Evolutionary conservation across 345 rosid species (phyloP).

Genomic region (Litchi chinensis): DNA sequence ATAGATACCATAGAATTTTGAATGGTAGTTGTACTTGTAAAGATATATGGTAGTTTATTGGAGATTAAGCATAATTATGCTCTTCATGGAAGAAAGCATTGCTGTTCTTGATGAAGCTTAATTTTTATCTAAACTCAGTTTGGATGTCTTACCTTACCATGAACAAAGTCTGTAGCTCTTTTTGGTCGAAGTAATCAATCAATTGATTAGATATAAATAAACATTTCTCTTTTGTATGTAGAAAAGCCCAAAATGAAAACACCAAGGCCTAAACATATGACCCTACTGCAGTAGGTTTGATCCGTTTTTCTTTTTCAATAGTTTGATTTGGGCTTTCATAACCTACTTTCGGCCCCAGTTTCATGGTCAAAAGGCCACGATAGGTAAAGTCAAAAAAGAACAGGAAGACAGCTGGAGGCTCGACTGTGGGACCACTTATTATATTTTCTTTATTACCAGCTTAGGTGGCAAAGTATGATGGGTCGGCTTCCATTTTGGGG

Average conservation of each 20-base stretch:
- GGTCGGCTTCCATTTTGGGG: neutral
- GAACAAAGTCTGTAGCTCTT: too few relatives aligned
- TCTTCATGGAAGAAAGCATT: too few relatives aligned
- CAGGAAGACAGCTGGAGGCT: neutral
- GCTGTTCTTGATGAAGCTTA: too few relatives aligned
- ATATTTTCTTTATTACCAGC: neutral
- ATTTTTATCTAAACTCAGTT: too few relatives aligned
- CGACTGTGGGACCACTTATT: neutral
- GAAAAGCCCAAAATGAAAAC: neutral
- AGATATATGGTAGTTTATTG: constrained; percentile 38
- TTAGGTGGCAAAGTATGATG: neutral
- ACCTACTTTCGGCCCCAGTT: too few relatives aligned
- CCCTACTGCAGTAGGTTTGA: too few relatives aligned
- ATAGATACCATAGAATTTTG: constrained; percentile 47
- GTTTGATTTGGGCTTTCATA: too few relatives aligned
- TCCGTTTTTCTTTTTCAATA: neutral
- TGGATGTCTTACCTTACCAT: too few relatives aligned
- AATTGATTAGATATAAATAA: too few relatives aligned
- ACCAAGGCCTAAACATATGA: neutral
- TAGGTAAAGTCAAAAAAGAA: neutral
- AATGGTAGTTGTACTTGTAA: constrained; percentile 43
- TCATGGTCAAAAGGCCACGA: neutral
- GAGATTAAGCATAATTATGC: too few relatives aligned
- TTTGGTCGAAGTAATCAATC: too few relatives aligned
- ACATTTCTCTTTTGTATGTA: too few relatives aligned